These are phyloP conservation scores for Polygonum aviculare DNA, from an alignment of 148 eudicot species.

Conservation along the genomic window DNA sequence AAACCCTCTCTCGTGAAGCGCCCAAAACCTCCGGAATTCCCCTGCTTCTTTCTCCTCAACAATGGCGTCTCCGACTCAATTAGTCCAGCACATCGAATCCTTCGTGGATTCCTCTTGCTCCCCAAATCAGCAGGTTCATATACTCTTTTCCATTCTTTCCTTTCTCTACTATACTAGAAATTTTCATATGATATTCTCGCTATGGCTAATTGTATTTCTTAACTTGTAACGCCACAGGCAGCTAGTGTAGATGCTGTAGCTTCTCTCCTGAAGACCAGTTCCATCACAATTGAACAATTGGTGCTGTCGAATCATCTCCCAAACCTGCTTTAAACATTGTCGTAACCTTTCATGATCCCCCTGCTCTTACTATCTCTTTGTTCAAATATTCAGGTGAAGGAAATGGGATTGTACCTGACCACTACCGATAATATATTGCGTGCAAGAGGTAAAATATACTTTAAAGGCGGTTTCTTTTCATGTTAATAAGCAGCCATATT, in stretches of 20 bases:
- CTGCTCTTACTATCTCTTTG: background rate
- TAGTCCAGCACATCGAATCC: conserved; percentile 49
- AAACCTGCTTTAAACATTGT: background rate
- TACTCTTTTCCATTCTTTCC: background rate
- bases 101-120: conserved; percentile 60
- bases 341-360: background rate
- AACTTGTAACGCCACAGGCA: conserved; percentile 30
- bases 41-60: conserved; percentile 1
- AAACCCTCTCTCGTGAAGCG: background rate
- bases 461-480: background rate
- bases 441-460: conserved; percentile 57
- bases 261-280: conserved; percentile 50
- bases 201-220: background rate
- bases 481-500: background rate
- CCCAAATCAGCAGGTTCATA: conserved; percentile 56
- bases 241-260: conserved; percentile 59
- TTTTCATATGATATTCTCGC: background rate
- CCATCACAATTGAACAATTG: conserved; percentile 52
- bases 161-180: background rate
- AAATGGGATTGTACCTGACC: conserved; percentile 83
- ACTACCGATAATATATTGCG: conserved; percentile 74
- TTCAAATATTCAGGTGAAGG: conserved; percentile 51
- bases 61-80: conserved; percentile 38
- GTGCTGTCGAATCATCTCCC: conserved; percentile 22
- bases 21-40: conserved; percentile 12